Evolutionary conservation across 495 filamentous ascomycete species (phyloP), one percentile per base, ranked within the genome.

Genomic region (Aspergillus leporis): DNA sequence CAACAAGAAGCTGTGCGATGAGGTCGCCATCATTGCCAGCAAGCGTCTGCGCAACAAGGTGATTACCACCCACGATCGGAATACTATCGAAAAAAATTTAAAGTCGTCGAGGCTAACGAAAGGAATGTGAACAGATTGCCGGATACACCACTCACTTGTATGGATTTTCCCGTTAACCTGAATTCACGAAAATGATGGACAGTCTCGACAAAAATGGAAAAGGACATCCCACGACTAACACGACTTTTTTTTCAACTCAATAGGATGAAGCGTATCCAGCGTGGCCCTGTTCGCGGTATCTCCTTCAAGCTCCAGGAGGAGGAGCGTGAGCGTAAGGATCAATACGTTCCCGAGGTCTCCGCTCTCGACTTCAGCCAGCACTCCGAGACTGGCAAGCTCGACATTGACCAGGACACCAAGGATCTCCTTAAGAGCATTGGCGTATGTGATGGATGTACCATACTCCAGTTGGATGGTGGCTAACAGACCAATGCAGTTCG

Each of bases 281-380:
- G 94, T 77, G 94, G 94, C 48, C 94, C 94, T 62, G 94, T 98
- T 79, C 94, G 94, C 70, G 94, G 94, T 85, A 98, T 98, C 81
- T 98, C 95, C 77, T 98, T 98, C 91, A 98, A 98, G 87, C 89
- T 98, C 54, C 94, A 98, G 84, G 94, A 98, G 83, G 94, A 98
- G 83, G 94, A 98, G 85, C 89, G 94, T 83, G 94, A 98, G 84
- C 88, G 94, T 73, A 98, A 98, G 89, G 94, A 98, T 85, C 95
- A 98, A 86, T 98, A 97, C 82, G 94, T 98, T 61, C 95, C 95
- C 66, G 94, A 98, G 81, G 82, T 98, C 68, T 98, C 95, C 43
- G 94, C 95, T 69, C 90, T 98, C 74, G 95, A 98, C 84, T 94
- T 96, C 82, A 87, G 87, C 68, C 90, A 93, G 82, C 87, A 51